These are phyloP conservation scores for Cetraspora pellucida DNA, from an alignment of 192 early-diverging fungal species.

Conservation along the genomic window DNA sequence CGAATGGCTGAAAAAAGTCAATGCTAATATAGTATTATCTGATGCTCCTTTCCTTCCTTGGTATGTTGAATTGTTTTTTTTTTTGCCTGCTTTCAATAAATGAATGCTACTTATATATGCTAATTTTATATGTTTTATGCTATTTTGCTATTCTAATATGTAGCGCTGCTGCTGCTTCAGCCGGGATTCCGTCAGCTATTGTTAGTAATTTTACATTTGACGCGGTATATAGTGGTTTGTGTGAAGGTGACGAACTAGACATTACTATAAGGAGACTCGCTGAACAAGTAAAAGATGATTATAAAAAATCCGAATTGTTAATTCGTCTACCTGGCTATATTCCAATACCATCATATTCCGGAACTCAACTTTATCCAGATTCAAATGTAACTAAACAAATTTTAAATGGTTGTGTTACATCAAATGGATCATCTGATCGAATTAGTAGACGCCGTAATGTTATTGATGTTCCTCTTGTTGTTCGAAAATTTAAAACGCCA, in stretches of 20 bases:
- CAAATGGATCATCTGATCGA: neutral
- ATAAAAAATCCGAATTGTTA: constrained; percentile 53
- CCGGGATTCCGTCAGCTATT: constrained; percentile 56
- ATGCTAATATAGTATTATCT: constrained; percentile 57
- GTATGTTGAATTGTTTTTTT: constrained; percentile 37
- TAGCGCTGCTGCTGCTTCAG: constrained; percentile 55
- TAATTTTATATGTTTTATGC: constrained; percentile 4
- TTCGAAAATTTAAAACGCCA: constrained; percentile 48
- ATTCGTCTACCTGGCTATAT: constrained; percentile 60
- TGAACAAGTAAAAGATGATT: constrained; percentile 51
- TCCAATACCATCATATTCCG: constrained; percentile 57
- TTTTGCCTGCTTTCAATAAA: neutral
- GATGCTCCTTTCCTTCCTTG: constrained; percentile 63
- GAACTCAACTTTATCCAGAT: constrained; percentile 38
- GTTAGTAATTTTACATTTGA: constrained; percentile 69
- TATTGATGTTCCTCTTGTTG: constrained; percentile 62
- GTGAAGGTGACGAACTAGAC: constrained; percentile 57
- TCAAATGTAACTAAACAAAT: neutral
- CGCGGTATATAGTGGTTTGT: constrained; percentile 55
- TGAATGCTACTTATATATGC: neutral
- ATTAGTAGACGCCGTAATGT: constrained; percentile 34
- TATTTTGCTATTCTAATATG: neutral
- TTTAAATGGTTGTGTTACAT: neutral
- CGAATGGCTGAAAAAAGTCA: constrained; percentile 53
- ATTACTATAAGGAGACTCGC: constrained; percentile 41